Base-by-base conservation (phyloP, 2,329 filamentous ascomycete genomes). In the Colletotrichum chrysophilum region DNA sequence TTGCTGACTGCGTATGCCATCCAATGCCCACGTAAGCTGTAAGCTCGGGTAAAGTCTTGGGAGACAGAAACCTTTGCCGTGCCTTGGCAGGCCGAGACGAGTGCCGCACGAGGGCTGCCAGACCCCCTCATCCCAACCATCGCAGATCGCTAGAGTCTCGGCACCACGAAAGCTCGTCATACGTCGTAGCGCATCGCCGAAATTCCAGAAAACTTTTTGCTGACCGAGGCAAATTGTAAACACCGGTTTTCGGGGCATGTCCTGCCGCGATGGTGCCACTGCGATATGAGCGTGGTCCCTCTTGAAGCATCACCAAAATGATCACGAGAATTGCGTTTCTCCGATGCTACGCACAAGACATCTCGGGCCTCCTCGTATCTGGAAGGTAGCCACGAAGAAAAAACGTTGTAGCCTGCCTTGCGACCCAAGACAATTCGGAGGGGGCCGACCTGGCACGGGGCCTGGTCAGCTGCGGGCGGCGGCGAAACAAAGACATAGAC, bases 31-130 rank as follows among this genome's bases (percentile, higher is more conserved):
- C 66, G 60, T 66, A 58, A 74, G 71, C 71, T 32, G 26, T 61
- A 36, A 64, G 61, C 61, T 74, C 66, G 71, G 71, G 56, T 70
- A 74, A 70, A 70, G 28, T 70, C 48, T 38, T 71, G 67, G 43
- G 8, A 64, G 26, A 52, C n/a, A 52, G n/a, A 61, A 18, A 6
- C 12, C 30, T 61, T 28, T 62, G 21, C 36, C 61, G 18, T n/a
- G 48, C 52, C 72, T 75, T 66, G 72, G 72, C 68, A 66, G 60
- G 8, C 26, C 58, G 48, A 71, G 60, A 66, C 48, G 67, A 68
- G 32, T 43, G 64, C 55, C 70, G 70, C 70, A 55, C 38, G 38
- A 73, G 18, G 65, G 30, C 14, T 8, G 28, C 3, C 16, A 64
- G 61, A 26, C 13, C 52, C 38, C 18, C 26, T 21, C 43, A 13